Conservation (phyloP, 805 yeast genomes). For the Metschnikowia peoriensis region DNA sequence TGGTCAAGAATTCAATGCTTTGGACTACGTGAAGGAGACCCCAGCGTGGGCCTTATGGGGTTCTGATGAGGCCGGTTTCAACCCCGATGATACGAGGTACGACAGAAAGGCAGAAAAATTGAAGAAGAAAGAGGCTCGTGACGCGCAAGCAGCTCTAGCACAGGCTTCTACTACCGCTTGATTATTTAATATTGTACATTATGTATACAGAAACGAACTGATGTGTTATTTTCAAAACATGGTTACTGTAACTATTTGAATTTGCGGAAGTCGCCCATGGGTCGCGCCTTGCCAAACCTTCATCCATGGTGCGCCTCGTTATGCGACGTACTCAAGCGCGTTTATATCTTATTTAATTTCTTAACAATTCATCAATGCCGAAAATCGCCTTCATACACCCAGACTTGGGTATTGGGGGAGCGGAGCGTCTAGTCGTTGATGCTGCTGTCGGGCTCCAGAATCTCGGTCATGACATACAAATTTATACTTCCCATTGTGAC, state of each 20-base stretch:
- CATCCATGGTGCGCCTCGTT: too few relatives aligned
- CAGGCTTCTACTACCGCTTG: slow-evolving; percentile 2
- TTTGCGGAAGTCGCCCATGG: too few relatives aligned
- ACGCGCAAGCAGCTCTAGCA: slow-evolving; percentile 18
- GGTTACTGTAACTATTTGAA: too few relatives aligned
- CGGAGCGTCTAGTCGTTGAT: slow-evolving; percentile 95
- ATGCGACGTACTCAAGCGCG: not conserved
- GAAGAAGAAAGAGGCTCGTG: slow-evolving; percentile 45
- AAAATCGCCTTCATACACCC: slow-evolving; percentile 90
- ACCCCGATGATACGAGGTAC: slow-evolving; percentile 75
- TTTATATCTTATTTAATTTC: not conserved
- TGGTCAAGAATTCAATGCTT: slow-evolving; percentile 67
- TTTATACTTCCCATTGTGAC: slow-evolving; percentile 92
- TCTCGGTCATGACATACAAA: slow-evolving; percentile 52
- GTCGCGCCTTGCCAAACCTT: too few relatives aligned
- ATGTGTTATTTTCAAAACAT: not conserved
- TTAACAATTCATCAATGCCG: slow-evolving; percentile 7
- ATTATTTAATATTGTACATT: not conserved
- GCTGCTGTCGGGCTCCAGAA: slow-evolving; percentile 86
- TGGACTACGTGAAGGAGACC: slow-evolving; percentile 79
- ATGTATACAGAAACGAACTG: not conserved
- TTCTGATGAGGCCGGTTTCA: slow-evolving; percentile 80
- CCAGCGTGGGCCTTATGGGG: slow-evolving; percentile 94
- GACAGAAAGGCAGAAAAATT: slow-evolving; percentile 61
- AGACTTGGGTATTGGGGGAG: slow-evolving; percentile 96